Percentiles rank a stretch among this genome's conserved stretches.
Evolutionary conservation across 768 basidiomycete species (phyloP).

Genomic region (Russula abietina): DNA sequence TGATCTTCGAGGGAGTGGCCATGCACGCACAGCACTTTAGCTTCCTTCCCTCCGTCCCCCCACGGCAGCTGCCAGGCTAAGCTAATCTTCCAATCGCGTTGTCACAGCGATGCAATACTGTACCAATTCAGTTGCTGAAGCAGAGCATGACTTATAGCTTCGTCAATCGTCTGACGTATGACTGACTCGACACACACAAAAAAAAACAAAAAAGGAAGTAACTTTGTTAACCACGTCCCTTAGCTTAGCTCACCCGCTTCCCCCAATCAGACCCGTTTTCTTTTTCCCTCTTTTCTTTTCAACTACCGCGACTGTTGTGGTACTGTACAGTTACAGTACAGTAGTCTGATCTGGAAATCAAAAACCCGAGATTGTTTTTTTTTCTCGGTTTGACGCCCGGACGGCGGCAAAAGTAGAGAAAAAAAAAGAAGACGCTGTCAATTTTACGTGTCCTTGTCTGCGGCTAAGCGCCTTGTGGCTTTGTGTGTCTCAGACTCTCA

Average conservation of each 20-base stretch:
- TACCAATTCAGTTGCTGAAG: too few relatives aligned
- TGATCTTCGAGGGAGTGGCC: too few relatives aligned
- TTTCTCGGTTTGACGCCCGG: not conserved
- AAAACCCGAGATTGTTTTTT: not conserved
- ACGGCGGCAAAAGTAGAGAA: too few relatives aligned
- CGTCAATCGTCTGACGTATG: too few relatives aligned
- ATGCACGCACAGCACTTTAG: too few relatives aligned
- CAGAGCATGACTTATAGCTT: too few relatives aligned
- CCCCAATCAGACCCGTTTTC: not conserved
- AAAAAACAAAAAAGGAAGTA: not conserved
- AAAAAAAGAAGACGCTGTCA: not conserved
- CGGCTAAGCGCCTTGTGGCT: not conserved
- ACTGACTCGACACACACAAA: not conserved
- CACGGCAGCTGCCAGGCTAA: too few relatives aligned
- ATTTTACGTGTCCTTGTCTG: not conserved
- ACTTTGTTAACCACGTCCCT: too few relatives aligned
- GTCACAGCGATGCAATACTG: conserved; percentile 2
- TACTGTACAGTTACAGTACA: not conserved
- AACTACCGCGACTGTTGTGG: not conserved
- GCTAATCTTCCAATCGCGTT: conserved; percentile 17
- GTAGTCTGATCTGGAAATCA: not conserved
- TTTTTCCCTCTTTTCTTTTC: not conserved
- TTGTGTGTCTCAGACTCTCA: not conserved
- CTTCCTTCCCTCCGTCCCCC: too few relatives aligned
- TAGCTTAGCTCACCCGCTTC: not conserved